A percentile compares a stretch with the other conserved stretches of the same genome.
Conservation (phyloP, 2,329 filamentous ascomycete species). For the Pseudogymnoascus sp. region DNA sequence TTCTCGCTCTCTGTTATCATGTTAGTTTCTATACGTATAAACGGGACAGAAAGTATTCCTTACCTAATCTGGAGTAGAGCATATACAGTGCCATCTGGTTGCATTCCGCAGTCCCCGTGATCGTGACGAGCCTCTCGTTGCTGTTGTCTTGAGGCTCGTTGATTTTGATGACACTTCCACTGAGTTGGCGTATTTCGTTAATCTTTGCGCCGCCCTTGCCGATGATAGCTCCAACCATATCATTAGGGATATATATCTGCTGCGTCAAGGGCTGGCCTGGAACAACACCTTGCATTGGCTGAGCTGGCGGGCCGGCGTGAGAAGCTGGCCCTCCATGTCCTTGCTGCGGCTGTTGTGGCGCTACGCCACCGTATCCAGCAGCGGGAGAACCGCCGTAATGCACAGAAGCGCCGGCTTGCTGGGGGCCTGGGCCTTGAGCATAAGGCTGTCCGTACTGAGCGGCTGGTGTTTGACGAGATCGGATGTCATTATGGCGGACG, state of each 20-base stretch:
- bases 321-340: conserved; percentile 56
- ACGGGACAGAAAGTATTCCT: conserved; percentile 24
- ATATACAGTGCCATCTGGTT: conserved; percentile 99
- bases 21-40: conserved; percentile 17
- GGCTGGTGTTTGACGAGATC: conserved; percentile 66
- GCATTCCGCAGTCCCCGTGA: conserved; percentile 94
- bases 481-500: conserved; percentile 66
- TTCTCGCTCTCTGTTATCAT: conserved; percentile 59
- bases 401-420: conserved; percentile 53
- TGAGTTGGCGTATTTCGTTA: conserved; percentile 96
- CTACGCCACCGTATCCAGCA: conserved; percentile 66
- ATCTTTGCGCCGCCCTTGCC: conserved; percentile 98
- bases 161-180: conserved; percentile 98
- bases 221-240: conserved; percentile 99
- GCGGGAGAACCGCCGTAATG: conserved; percentile 59
- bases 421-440: conserved; percentile 45
- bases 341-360: conserved; percentile 67
- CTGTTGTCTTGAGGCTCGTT: conserved; percentile 98
- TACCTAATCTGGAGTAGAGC: conserved; percentile 94
- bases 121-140: conserved; percentile 94
- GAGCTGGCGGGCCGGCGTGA: conserved; percentile 62
- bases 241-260: conserved; percentile 98
- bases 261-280: conserved; percentile 84
- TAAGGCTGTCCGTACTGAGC: conserved; percentile 60
- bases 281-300: conserved; percentile 66